A percentile compares a stretch with the other conserved stretches of the same genome.
Evolutionary conservation across 352 stramenopile genomes (phyloP).

Genomic region (Globisporangium rhizosaccharum): DNA sequence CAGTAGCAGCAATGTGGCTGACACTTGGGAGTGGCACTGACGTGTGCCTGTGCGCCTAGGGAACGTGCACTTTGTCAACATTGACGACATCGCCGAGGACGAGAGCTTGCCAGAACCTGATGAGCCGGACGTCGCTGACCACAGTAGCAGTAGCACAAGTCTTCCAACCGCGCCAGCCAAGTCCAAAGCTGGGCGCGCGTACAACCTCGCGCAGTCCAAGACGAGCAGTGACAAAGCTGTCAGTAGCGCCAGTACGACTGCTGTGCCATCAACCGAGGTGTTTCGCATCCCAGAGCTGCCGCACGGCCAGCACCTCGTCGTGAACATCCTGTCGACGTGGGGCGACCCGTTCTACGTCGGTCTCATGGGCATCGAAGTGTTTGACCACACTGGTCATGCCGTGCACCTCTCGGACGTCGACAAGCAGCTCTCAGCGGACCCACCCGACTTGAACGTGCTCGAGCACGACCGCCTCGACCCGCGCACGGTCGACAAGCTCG

Average conservation of each 20-base stretch:
- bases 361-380: constrained; percentile 87
- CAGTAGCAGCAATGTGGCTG: background rate
- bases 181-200: background rate
- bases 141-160: background rate
- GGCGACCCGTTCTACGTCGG: constrained; percentile 90
- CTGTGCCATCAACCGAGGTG: constrained; percentile 19
- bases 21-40: background rate
- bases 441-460: constrained; percentile 78
- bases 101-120: constrained; percentile 1
- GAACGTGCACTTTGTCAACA: constrained; percentile 79
- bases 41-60: constrained; percentile 12
- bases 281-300: constrained; percentile 75
- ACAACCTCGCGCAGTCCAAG: constrained; percentile 5
- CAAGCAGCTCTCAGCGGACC: constrained; percentile 71
- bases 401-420: constrained; percentile 56
- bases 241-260: background rate
- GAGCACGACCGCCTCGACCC: constrained; percentile 71
- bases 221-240: background rate
- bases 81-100: constrained; percentile 41
- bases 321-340: constrained; percentile 87
- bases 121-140: constrained; percentile 9
- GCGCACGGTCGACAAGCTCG: constrained; percentile 82
- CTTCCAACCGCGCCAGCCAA: background rate
- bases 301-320: constrained; percentile 55
- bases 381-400: constrained; percentile 71